Base-by-base conservation (phyloP, 2,329 filamentous ascomycete species). In the Talaromyces sp. region DNA sequence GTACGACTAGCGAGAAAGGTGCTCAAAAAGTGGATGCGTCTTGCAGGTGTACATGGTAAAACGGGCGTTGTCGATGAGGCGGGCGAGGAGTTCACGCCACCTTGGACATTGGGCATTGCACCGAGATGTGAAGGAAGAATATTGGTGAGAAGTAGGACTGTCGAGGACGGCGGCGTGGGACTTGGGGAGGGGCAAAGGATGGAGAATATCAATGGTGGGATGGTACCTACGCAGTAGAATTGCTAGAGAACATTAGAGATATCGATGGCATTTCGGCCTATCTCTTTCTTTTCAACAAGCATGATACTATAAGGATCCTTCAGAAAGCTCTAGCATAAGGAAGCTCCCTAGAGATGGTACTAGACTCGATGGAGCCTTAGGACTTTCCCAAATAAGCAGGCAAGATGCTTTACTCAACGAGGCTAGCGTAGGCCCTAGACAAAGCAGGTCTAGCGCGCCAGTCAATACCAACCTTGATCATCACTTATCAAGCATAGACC, bases 101-200 rank as follows among this genome's bases (percentile, higher is more conserved):
- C 88, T 66, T 96, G 92, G 91, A 93, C 91, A 8, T 86, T 84
- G 65, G 88, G 90, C 1, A 93, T 96, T 73, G 86, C 88, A 61
- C 92, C 92, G 0, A 83, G 84, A 62, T 65, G 93, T 8, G 92
- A 96, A 72, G 91, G 91, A 1, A 84, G 92, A 55, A 96, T 96
- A 61, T 33, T 64, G 54, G 58, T 59, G n/a, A 50, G 37, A 21
- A 58, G 46, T 3, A 58, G 39, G 28, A 28, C 35, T 33, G 54
- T 58, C 7, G 60, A 57, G 12, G 52, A 56, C 48, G 60, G 46
- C 8, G 40, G 57, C 18, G 40, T 21, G 8, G 57, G 40, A 16
- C 23, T 23, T 23, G 40, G 25, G 4, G 23, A 31, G n/a, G 62
- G 50, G 14, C 40, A 42, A 11, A 54, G 57, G 16, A 63, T 21